A percentile compares a stretch with the other conserved stretches of the same genome.
phyloP scores from a whole-genome alignment of 352 stramenopile genomes.

The Pythium utonaiense region DNA sequence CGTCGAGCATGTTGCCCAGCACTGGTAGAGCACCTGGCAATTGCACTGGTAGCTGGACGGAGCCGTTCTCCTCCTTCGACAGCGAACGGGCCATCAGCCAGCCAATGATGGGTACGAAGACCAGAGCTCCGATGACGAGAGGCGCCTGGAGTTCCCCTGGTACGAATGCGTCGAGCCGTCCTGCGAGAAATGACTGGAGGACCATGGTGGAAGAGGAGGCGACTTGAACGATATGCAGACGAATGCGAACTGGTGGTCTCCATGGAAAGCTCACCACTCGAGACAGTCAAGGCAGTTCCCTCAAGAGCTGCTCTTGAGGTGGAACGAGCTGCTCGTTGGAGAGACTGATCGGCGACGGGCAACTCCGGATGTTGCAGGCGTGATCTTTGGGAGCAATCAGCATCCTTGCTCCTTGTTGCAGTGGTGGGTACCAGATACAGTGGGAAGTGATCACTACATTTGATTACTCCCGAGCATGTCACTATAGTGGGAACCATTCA shows the following conservation, averaged over 20 bases:
- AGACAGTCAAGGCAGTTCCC: too few species aligned
- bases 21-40: neutral
- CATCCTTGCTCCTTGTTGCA: too few species aligned
- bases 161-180: too few species aligned
- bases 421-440: too few species aligned
- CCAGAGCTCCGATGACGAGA: neutral
- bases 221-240: neutral
- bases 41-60: neutral
- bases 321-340: too few species aligned
- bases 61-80: neutral
- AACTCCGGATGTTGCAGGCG: too few species aligned
- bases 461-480: too few species aligned
- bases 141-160: neutral
- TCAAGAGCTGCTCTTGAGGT: too few species aligned
- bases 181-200: neutral
- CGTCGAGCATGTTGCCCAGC: constrained; percentile 31
- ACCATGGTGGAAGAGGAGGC: neutral
- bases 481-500: too few species aligned
- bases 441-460: too few species aligned
- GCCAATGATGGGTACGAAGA: neutral
- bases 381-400: too few species aligned
- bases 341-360: too few species aligned
- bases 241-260: neutral
- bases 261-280: neutral
- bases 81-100: neutral